These are phyloP conservation scores for Irpex rosettiformis DNA, from an alignment of 1,284 basidiomycete genomes.

Conservation along the genomic window DNA sequence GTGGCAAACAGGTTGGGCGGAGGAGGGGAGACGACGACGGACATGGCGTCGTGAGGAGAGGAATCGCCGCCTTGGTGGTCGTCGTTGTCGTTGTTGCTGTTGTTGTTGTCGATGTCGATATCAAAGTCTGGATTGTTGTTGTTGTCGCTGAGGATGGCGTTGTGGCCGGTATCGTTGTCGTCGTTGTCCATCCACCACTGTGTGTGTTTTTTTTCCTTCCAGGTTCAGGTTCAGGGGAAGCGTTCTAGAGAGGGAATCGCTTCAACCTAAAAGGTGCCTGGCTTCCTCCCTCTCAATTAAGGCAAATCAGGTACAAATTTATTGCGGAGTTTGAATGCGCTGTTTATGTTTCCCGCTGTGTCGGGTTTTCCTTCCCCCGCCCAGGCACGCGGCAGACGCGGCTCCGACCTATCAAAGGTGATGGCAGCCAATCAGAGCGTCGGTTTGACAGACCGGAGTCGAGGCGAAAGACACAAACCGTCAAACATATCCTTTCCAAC, in stretches of 20 bases:
- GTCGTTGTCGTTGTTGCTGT: conserved; percentile 5
- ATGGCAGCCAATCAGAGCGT: background rate
- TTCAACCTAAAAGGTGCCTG: conserved; percentile 34
- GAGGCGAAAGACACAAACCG: background rate
- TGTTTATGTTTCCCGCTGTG: background rate
- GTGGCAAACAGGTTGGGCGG: conserved; percentile 9
- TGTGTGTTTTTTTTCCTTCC: too few species aligned
- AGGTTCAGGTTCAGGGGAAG: conserved; percentile 6
- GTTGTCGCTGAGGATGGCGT: conserved; percentile 10
- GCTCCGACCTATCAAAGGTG: background rate
- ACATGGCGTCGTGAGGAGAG: conserved; percentile 20
- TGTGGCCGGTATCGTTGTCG: conserved; percentile 2
- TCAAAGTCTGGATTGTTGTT: too few species aligned
- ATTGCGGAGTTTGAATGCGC: conserved; percentile 1
- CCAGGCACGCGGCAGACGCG: background rate
- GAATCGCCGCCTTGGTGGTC: background rate
- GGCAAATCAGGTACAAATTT: conserved; percentile 15
- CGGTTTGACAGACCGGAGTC: background rate
- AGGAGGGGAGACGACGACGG: conserved; percentile 15
- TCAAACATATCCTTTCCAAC: background rate
- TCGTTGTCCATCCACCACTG: conserved; percentile 26
- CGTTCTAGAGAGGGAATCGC: conserved; percentile 17
- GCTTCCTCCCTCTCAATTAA: conserved; percentile 16
- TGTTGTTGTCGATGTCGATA: conserved; percentile 9
- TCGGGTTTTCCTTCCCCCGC: background rate